Evolutionary conservation across 2,329 filamentous ascomycete species (phyloP), one percentile per base, ranked within the genome.

Genomic region (Tetracladium maxilliforme): DNA sequence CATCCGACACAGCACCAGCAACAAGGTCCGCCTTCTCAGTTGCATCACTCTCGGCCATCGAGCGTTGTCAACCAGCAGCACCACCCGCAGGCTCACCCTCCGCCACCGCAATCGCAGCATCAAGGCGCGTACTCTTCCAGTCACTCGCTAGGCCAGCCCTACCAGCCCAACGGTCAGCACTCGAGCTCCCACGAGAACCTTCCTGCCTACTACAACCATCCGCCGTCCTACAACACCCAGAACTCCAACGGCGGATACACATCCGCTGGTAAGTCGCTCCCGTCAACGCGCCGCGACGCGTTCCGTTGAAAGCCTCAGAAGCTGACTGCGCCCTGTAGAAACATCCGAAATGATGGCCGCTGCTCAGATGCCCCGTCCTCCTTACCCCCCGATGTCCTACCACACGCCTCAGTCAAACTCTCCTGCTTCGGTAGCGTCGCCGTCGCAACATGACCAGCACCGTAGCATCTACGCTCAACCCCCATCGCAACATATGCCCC

Each of bases 351-450:
- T 74, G 60, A 76, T 70, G 64, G 76, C 74, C 54, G 62, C 68
- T 41, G 57, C 56, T 33, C 55, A 61, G 45, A 65, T 72, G 80
- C 78, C 82, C 52, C 63, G 70, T 40, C 52, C 66, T 34, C 49
- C 61, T 23, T 93, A 92, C 48, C 86, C 86, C 39, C 82, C 83
- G 32, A 92, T 93, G 47, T 65, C 64, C 16, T 94, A 94, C 49
- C 82, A 94, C 51, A 92, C 86, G 11, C 84, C 86, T 28, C 86
- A 94, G 56, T 92, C 86, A 29, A 92, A 87, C 52, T 93, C 87
- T 28, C 87, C 87, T 24, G 82, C 83, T 19, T 92, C 86, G 25
- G 86, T 94, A 41, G 80, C 86, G 34, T 94, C 87, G 17, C 77
- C 83, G 13, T 82, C 84, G 30, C 68, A 73, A 29, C 84, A 93